Conservation (phyloP, 805 yeast genomes). For the Ogataea naganishii region DNA sequence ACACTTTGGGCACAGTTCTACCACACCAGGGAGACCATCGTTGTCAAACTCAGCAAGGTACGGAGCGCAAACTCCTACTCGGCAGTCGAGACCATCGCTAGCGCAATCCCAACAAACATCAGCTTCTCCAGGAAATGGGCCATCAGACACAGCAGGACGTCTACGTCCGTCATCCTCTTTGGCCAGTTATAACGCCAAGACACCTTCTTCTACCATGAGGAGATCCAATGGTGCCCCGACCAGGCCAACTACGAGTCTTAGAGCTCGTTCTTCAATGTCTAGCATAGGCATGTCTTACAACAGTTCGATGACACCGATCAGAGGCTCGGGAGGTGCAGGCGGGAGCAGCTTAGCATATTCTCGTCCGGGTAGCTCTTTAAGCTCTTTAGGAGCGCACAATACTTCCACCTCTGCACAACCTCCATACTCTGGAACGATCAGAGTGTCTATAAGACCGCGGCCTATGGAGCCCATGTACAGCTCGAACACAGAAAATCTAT, state of each 20-base stretch:
- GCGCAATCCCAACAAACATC: constrained; percentile 1
- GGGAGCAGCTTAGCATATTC: constrained; percentile 2
- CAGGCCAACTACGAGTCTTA: constrained; percentile 6
- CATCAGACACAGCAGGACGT: constrained; percentile 10
- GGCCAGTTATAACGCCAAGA: constrained; percentile 4
- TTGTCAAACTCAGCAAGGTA: constrained; percentile 5
- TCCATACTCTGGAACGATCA: constrained; percentile 58
- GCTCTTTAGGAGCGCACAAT: constrained; percentile 4
- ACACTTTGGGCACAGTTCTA: constrained; percentile 1
- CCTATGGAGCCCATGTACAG: constrained; percentile 32
- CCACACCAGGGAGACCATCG: neutral
- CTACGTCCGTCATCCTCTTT: constrained; percentile 13
- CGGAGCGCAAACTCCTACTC: constrained; percentile 10
- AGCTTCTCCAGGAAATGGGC: constrained; percentile 6
- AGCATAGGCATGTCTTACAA: constrained; percentile 2
- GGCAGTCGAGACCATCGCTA: constrained; percentile 3
- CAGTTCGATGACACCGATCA: constrained; percentile 3
- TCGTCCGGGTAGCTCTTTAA: neutral
- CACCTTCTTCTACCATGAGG: constrained; percentile 11
- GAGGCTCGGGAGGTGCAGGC: constrained; percentile 2
- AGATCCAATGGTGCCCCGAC: constrained; percentile 6
- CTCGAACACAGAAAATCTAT: constrained; percentile 20
- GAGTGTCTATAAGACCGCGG: constrained; percentile 70
- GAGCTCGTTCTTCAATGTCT: constrained; percentile 7
- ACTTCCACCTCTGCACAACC: constrained; percentile 3